Evolutionary conservation across 2,329 filamentous ascomycete species (phyloP).

Genomic region (Cladophialophora bantiana): DNA sequence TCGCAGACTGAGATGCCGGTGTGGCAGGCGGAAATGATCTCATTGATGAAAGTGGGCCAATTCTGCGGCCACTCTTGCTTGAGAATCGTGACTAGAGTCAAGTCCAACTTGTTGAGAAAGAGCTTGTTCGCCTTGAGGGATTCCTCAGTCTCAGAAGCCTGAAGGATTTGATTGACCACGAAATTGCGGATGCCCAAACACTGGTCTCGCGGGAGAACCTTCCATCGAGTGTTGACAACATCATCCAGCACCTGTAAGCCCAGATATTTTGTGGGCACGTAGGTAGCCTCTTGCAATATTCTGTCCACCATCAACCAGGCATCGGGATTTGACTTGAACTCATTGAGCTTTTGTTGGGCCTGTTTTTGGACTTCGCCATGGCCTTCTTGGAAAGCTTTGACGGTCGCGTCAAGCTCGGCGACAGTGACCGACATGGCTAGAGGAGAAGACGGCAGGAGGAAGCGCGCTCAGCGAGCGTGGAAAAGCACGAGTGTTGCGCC

Average conservation of each 20-base stretch:
- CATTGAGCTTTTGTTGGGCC: conserved; percentile 56
- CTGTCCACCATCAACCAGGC: conserved; percentile 97
- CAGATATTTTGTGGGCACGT: conserved; percentile 96
- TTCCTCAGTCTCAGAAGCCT: conserved; percentile 89
- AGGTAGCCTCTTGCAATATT: conserved; percentile 90
- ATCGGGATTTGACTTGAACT: conserved; percentile 97
- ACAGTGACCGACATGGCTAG: conserved; percentile 72
- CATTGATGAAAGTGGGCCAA: conserved; percentile 99
- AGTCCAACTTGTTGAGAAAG: conserved; percentile 95
- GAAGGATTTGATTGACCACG: conserved; percentile 97
- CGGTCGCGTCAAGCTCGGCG: conserved; percentile 93
- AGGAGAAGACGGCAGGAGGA: conserved; percentile 5
- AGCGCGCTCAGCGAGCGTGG: conserved; percentile 35
- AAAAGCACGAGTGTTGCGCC: conserved; percentile 33
- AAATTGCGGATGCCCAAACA: conserved; percentile 99
- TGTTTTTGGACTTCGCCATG: conserved; percentile 74
- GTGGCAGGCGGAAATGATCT: conserved; percentile 96
- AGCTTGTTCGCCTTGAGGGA: conserved; percentile 82
- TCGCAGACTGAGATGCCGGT: conserved; percentile 97
- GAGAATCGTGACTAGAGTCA: conserved; percentile 94
- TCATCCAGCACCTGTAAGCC: conserved; percentile 96
- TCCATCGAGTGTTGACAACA: conserved; percentile 99
- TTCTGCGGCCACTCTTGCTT: conserved; percentile 99
- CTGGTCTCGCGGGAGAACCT: conserved; percentile 93
- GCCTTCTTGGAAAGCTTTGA: conserved; percentile 97